A percentile compares a stretch with the other conserved stretches of the same genome.
Evolutionary conservation across 345 rosid genomes (phyloP).

Genomic region (Isatis tinctoria): DNA sequence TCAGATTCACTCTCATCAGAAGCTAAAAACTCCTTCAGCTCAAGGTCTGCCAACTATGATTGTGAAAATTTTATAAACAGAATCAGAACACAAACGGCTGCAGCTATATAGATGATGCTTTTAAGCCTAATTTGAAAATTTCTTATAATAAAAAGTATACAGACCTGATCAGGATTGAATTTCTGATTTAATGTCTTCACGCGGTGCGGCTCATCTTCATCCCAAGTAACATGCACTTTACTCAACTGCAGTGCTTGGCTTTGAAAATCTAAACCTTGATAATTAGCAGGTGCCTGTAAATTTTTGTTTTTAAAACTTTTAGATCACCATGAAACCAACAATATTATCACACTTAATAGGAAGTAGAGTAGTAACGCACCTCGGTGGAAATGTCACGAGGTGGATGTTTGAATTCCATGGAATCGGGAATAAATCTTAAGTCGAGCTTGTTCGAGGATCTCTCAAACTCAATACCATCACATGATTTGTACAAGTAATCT

Average conservation of each 20-base stretch:
- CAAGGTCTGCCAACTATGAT: slow-evolving; percentile 67
- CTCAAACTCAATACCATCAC: slow-evolving; percentile 92
- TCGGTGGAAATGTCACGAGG: slow-evolving; percentile 83
- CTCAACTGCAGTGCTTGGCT: slow-evolving; percentile 85
- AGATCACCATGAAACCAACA: slow-evolving; percentile 1
- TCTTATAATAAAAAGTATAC: neutral
- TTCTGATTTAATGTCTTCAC: slow-evolving; percentile 67
- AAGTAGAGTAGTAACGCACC: slow-evolving; percentile 40
- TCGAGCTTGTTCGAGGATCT: slow-evolving; percentile 91
- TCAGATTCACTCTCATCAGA: slow-evolving; percentile 73
- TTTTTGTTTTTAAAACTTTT: neutral
- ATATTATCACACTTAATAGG: neutral
- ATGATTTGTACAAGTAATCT: slow-evolving; percentile 67
- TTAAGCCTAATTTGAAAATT: neutral
- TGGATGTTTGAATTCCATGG: slow-evolving; percentile 85
- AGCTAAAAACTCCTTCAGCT: slow-evolving; percentile 81
- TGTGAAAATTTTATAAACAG: slow-evolving; percentile 6
- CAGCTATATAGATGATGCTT: neutral
- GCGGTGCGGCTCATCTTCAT: slow-evolving; percentile 95
- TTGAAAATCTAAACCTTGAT: slow-evolving; percentile 71
- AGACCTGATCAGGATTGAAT: slow-evolving; percentile 77
- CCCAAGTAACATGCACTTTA: slow-evolving; percentile 78
- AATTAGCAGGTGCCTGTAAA: slow-evolving; percentile 62
- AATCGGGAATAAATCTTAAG: slow-evolving; percentile 86
- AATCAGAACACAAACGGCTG: slow-evolving; percentile 23